Evolutionary conservation across 768 basidiomycete genomes (phyloP).

Genomic region (Lactarius indigo): DNA sequence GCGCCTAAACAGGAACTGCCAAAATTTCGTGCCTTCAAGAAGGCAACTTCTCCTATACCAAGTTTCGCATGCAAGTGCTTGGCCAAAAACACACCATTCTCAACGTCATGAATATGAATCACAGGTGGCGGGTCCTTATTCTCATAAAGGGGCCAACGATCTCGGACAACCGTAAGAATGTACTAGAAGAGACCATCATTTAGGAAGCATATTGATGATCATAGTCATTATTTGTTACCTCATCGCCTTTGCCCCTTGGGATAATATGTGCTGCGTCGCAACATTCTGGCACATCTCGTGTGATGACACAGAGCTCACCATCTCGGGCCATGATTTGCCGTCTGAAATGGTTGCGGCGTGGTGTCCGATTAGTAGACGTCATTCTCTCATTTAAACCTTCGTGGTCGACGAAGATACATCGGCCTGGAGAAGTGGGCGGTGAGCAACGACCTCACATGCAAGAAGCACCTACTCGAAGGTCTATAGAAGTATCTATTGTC

Average conservation of each 20-base stretch:
- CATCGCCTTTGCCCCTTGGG: not conserved
- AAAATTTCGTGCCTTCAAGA: slow-evolving; percentile 4
- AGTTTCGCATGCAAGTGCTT: not conserved
- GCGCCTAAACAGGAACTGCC: not conserved
- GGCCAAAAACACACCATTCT: not conserved
- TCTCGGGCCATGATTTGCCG: not conserved
- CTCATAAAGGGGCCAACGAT: not conserved
- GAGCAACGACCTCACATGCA: not conserved
- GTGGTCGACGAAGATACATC: not conserved
- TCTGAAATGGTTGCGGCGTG: not conserved
- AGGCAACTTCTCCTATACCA: not conserved
- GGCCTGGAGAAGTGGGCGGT: not conserved
- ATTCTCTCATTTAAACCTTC: not conserved
- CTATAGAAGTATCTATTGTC: not conserved
- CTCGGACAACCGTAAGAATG: not conserved
- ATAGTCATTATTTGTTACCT: not conserved
- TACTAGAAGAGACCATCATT: not conserved
- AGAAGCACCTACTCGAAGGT: not conserved
- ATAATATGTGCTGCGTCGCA: slow-evolving; percentile 1
- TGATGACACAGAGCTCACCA: not conserved
- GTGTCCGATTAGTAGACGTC: not conserved
- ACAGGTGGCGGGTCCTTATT: too few species aligned
- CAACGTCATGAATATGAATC: not conserved
- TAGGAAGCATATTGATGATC: not conserved
- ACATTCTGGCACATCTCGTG: not conserved